A percentile compares a stretch with the other conserved stretches of the same genome.
phyloP scores from a whole-genome alignment of 2,329 filamentous ascomycete species.

The Exutisphaerella laricina region DNA sequence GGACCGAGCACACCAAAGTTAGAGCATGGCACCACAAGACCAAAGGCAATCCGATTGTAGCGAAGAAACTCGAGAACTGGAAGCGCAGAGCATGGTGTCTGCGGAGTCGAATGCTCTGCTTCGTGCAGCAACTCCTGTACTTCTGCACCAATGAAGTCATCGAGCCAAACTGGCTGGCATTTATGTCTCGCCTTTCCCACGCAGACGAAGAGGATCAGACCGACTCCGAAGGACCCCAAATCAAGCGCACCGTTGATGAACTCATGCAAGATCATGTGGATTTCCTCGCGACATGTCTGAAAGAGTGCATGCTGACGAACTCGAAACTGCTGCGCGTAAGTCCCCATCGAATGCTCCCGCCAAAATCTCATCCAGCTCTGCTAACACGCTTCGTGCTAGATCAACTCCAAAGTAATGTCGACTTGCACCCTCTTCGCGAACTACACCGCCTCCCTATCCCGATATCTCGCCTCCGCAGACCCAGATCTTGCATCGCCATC shows the following conservation, averaged over 20 bases:
- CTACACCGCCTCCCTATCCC: conserved; percentile 80
- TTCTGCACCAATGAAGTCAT: conserved; percentile 97
- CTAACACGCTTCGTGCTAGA: too few species aligned
- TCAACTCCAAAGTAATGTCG: conserved; percentile 94
- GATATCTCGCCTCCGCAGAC: conserved; percentile 77
- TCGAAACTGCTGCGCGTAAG: conserved; percentile 83
- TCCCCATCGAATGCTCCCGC: conserved; percentile 11
- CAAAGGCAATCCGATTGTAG: conserved; percentile 50
- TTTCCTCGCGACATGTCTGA: conserved; percentile 94
- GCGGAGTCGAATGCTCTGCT: conserved; percentile 89
- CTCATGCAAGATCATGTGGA: conserved; percentile 99
- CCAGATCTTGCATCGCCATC: conserved; percentile 60
- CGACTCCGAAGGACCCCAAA: conserved; percentile 36
- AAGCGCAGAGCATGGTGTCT: conserved; percentile 90
- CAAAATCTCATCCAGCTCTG: conserved; percentile 9
- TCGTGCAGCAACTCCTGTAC: conserved; percentile 93
- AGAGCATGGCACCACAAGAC: conserved; percentile 69
- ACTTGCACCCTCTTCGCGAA: conserved; percentile 91
- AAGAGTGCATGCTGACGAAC: conserved; percentile 98
- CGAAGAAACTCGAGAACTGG: conserved; percentile 71
- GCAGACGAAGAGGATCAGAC: conserved; percentile 39
- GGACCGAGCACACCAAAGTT: conserved; percentile 82
- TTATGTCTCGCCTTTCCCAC: conserved; percentile 76
- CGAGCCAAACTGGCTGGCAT: conserved; percentile 90
- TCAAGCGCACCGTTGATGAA: conserved; percentile 80